phyloP scores from a whole-genome alignment of 2,329 filamentous ascomycete species.

The Nigrospora sphaerica region DNA sequence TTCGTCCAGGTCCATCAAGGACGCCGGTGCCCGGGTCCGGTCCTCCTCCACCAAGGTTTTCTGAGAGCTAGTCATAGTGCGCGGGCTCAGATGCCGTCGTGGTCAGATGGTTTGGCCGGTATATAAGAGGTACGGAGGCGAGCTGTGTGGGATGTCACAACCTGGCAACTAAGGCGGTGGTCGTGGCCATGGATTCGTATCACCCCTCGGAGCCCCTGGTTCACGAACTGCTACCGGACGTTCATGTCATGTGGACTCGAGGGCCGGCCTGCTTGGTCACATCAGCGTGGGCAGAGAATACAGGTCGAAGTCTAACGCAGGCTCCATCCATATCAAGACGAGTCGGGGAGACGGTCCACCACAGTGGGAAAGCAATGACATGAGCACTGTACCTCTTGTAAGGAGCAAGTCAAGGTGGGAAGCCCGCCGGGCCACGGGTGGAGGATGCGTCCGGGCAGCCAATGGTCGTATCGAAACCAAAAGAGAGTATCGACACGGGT shows the following conservation, averaged over 20 bases:
- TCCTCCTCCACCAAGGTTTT: slow-evolving; percentile 17
- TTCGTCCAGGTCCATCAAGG: slow-evolving; percentile 17
- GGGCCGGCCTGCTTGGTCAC: slow-evolving; percentile 10
- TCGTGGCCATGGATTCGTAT: slow-evolving; percentile 5
- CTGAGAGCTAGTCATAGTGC: slow-evolving; percentile 21
- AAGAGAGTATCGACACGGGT: too few species aligned
- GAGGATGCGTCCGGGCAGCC: too few species aligned
- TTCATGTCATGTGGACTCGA: slow-evolving; percentile 11
- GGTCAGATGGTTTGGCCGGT: slow-evolving; percentile 4
- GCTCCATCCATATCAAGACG: too few species aligned
- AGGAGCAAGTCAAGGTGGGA: neutral
- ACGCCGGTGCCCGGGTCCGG: slow-evolving; percentile 11
- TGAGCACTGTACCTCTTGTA: slow-evolving; percentile 6
- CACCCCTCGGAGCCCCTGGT: slow-evolving; percentile 10
- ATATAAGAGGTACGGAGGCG: too few species aligned
- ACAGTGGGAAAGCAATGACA: slow-evolving; percentile 1
- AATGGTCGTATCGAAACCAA: too few species aligned
- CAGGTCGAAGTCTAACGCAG: too few species aligned
- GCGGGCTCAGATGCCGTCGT: slow-evolving; percentile 12
- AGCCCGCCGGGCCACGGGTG: too few species aligned
- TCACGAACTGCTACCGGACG: slow-evolving; percentile 11
- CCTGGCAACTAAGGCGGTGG: too few species aligned
- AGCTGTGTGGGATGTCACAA: too few species aligned
- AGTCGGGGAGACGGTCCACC: neutral
- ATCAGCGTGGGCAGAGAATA: slow-evolving; percentile 2